A percentile compares a stretch with the other conserved stretches of the same genome.
Conservation (phyloP, 345 rosid species). For the Aquilaria malaccensis region DNA sequence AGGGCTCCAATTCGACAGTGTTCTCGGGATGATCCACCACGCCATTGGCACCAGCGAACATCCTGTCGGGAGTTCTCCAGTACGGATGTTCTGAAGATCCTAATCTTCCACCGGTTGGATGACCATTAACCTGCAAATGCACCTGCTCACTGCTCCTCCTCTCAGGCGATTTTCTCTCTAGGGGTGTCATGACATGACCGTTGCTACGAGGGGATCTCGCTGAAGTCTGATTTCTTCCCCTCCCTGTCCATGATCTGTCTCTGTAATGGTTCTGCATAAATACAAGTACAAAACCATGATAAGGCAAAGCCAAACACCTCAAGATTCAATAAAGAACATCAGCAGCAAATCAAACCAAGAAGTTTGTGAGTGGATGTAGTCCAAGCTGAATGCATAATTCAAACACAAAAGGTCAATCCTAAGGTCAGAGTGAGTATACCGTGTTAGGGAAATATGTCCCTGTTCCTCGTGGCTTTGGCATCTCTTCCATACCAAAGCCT, state of each 20-base stretch:
- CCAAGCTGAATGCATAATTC: conserved; percentile 1
- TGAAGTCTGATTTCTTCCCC: conserved; percentile 48
- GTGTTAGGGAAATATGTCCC: conserved; percentile 73
- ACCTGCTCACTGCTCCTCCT: conserved; percentile 34
- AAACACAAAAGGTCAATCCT: conserved; percentile 10
- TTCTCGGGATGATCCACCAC: conserved; percentile 29
- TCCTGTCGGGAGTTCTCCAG: conserved; percentile 32
- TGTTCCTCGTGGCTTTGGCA: conserved; percentile 70
- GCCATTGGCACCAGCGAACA: conserved; percentile 38
- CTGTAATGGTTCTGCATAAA: conserved; percentile 73
- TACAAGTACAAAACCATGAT: conserved; percentile 13
- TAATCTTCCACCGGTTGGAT: conserved; percentile 31
- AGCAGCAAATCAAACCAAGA: conserved; percentile 12
- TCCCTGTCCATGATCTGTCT: conserved; percentile 34
- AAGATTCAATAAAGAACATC: conserved; percentile 8
- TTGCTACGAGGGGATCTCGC: conserved; percentile 55
- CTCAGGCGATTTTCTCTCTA: conserved; percentile 37
- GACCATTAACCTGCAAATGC: conserved; percentile 21
- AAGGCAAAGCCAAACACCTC: conserved; percentile 9
- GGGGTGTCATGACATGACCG: conserved; percentile 25
- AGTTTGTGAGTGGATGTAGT: conserved; percentile 9
- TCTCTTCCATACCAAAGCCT: conserved; percentile 55
- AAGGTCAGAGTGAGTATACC: conserved; percentile 34
- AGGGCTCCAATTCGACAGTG: conserved; percentile 31
- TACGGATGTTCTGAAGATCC: conserved; percentile 32